Conservation (phyloP, 129 eudicot genomes). For the Artemisia tridentata region DNA sequence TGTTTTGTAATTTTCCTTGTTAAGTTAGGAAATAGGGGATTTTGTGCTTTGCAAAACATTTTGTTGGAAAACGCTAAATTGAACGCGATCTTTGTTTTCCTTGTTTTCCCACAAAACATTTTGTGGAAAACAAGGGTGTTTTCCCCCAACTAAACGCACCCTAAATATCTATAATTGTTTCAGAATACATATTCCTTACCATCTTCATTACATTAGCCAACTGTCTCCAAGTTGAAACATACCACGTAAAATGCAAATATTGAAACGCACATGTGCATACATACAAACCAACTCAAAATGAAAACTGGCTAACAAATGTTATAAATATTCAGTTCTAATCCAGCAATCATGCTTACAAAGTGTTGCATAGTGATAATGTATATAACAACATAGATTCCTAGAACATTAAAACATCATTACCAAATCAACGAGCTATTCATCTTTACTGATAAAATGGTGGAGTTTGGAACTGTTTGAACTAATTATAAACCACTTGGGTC, state of each 20-base stretch:
- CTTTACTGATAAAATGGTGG: background rate
- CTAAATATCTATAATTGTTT: background rate
- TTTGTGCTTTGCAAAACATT: no score
- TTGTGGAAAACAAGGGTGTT: no score
- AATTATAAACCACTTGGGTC: slow-evolving; percentile 2
- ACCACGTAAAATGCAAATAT: background rate
- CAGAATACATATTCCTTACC: background rate
- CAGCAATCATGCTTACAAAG: background rate
- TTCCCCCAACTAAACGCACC: no score
- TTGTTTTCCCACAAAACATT: no score
- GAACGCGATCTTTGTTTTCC: no score
- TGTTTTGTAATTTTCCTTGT: no score
- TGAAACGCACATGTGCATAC: background rate
- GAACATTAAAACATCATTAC: background rate
- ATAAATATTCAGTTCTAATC: background rate
- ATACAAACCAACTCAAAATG: background rate
- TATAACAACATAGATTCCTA: no score
- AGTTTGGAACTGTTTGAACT: background rate
- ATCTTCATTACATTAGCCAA: background rate
- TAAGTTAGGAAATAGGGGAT: no score
- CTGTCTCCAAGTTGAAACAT: slow-evolving; percentile 6
- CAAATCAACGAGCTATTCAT: background rate
- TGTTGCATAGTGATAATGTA: background rate
- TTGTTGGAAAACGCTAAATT: no score
- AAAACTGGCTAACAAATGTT: background rate